Evolutionary conservation across 352 stramenopile genomes (phyloP).

Genomic region (Pythium myriotylum): DNA sequence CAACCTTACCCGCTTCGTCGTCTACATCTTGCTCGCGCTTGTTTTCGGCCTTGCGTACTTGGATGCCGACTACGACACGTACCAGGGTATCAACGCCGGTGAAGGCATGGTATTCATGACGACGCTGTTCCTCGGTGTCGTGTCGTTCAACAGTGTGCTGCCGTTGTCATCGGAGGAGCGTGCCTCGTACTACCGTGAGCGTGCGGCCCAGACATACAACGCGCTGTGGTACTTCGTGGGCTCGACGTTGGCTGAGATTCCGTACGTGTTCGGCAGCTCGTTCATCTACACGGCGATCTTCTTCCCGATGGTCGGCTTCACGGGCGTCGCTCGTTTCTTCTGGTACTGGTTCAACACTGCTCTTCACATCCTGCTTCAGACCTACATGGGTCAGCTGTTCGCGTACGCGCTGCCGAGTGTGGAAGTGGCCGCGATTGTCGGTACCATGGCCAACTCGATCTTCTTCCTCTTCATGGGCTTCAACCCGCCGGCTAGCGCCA

Average conservation of each 20-base stretch:
- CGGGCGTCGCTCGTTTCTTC: conserved; percentile 20
- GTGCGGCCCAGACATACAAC: conserved; percentile 90
- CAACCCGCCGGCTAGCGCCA: conserved; percentile 56
- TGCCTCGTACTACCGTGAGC: conserved; percentile 93
- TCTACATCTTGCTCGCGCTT: conserved; percentile 34
- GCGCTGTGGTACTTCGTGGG: conserved; percentile 77
- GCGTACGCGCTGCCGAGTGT: conserved; percentile 31
- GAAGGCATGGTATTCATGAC: conserved; percentile 67
- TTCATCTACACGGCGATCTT: conserved; percentile 39
- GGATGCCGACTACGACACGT: conserved; percentile 26
- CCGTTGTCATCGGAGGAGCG: conserved; percentile 69
- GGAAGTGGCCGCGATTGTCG: conserved; percentile 33
- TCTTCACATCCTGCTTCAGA: conserved; percentile 33
- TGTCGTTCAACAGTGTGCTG: conserved; percentile 65
- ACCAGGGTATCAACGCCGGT: conserved; percentile 27
- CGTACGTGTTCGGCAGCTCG: conserved; percentile 32
- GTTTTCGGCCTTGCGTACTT: conserved; percentile 48
- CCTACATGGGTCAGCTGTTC: conserved; percentile 32
- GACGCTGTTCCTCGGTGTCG: conserved; percentile 65
- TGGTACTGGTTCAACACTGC: conserved; percentile 32
- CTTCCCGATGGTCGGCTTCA: conserved; percentile 37
- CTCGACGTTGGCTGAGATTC: conserved; percentile 64
- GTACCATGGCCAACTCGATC: conserved; percentile 51
- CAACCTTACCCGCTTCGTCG: conserved; percentile 53
- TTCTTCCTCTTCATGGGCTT: conserved; percentile 82